Percentiles rank a stretch among this genome's conserved stretches.
phyloP scores from a whole-genome alignment of 2,329 filamentous ascomycete species.

The Leptodontidium sp. region DNA sequence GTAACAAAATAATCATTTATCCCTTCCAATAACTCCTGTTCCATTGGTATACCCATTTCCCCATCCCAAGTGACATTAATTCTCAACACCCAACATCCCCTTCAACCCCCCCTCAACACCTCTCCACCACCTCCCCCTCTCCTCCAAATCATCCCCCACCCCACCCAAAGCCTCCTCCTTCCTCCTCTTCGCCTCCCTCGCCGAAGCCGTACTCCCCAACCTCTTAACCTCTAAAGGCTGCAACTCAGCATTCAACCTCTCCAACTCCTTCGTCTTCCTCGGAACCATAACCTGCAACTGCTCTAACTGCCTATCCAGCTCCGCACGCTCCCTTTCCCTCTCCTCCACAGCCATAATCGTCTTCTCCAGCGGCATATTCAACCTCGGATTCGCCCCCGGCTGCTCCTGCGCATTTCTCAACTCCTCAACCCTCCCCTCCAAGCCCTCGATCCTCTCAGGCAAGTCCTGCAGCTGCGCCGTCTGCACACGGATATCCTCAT shows the following conservation, averaged over 20 bases:
- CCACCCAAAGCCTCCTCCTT: slow-evolving; percentile 72
- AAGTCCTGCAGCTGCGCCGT: slow-evolving; percentile 59
- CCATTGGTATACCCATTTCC: slow-evolving; percentile 9
- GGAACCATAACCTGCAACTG: slow-evolving; percentile 67
- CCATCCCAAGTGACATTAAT: neutral
- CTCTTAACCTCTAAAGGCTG: slow-evolving; percentile 73
- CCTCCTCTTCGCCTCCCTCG: slow-evolving; percentile 73
- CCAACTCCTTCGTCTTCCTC: slow-evolving; percentile 71
- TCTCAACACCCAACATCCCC: slow-evolving; percentile 54
- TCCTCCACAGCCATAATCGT: slow-evolving; percentile 62
- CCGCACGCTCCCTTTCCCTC: slow-evolving; percentile 59
- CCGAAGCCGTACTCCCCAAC: slow-evolving; percentile 69
- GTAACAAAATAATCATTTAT: neutral
- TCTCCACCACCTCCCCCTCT: slow-evolving; percentile 77
- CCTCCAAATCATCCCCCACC: slow-evolving; percentile 76
- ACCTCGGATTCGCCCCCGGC: slow-evolving; percentile 52
- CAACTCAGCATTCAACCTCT: slow-evolving; percentile 72
- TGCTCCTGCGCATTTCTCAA: slow-evolving; percentile 53
- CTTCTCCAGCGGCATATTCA: slow-evolving; percentile 65
- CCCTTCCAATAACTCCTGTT: neutral
- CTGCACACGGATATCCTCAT: slow-evolving; percentile 60
- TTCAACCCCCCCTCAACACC: slow-evolving; percentile 71
- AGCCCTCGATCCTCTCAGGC: slow-evolving; percentile 56
- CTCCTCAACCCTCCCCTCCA: slow-evolving; percentile 58
- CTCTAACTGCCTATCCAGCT: slow-evolving; percentile 70